Percentiles rank a stretch among this genome's conserved stretches.
Conservation (phyloP, 768 basidiomycete genomes). For the Lyophyllum semitale region DNA sequence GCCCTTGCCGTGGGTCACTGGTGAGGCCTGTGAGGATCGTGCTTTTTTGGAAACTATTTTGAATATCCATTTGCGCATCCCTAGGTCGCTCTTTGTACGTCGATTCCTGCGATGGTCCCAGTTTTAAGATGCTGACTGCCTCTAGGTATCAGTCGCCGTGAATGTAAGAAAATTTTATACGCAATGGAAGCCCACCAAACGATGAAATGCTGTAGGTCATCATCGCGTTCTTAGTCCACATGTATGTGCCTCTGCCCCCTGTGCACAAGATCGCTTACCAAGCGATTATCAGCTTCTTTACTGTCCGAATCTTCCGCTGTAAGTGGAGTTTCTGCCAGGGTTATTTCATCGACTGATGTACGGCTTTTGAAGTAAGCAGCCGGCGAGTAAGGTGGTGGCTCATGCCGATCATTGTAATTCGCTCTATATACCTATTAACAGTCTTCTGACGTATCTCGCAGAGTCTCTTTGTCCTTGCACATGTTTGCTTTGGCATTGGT, state of each 20-base stretch:
- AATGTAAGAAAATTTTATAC: slow-evolving; percentile 19
- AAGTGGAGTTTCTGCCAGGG: slow-evolving; percentile 4
- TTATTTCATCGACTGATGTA: not conserved
- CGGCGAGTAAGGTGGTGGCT: slow-evolving; percentile 33
- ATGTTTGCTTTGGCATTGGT: slow-evolving; percentile 41
- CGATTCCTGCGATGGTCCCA: not conserved
- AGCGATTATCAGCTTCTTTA: slow-evolving; percentile 30
- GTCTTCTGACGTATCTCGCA: slow-evolving; percentile 10
- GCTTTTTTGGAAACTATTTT: not conserved
- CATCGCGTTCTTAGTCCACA: slow-evolving; percentile 33
- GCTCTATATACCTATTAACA: not conserved
- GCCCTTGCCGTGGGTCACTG: slow-evolving; percentile 37
- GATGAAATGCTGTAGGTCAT: slow-evolving; percentile 14
- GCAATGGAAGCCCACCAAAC: not conserved
- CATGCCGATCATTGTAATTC: slow-evolving; percentile 29
- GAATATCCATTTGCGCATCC: not conserved
- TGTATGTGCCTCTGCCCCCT: slow-evolving; percentile 18
- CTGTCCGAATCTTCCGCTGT: slow-evolving; percentile 31
- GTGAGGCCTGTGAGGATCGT: slow-evolving; percentile 35
- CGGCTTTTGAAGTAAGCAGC: slow-evolving; percentile 28
- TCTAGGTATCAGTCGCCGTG: slow-evolving; percentile 27
- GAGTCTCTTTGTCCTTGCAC: slow-evolving; percentile 26
- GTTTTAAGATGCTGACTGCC: not conserved
- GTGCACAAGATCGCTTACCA: not conserved
- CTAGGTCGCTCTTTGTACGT: slow-evolving; percentile 39